phyloP scores from a whole-genome alignment of 1,284 basidiomycete genomes.

The Stygiomarasmius scandens region DNA sequence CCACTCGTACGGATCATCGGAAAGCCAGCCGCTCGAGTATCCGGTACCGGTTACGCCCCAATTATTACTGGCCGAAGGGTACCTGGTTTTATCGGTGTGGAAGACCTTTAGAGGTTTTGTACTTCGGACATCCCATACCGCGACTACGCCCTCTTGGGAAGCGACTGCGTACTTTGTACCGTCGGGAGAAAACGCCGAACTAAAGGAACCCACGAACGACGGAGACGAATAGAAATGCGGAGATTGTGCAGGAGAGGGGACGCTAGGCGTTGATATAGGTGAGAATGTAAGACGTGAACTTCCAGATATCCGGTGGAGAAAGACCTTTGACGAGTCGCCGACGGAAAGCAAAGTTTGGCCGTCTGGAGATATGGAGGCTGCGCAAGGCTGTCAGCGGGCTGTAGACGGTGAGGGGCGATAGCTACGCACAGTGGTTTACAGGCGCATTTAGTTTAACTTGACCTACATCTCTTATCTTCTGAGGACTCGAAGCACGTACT shows the following conservation, averaged over 20 bases:
- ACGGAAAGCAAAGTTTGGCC: slow-evolving; percentile 83
- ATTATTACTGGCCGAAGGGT: slow-evolving; percentile 38
- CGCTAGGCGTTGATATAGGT: slow-evolving; percentile 55
- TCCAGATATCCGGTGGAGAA: slow-evolving; percentile 71
- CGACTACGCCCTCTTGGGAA: slow-evolving; percentile 83
- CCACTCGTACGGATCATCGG: slow-evolving; percentile 70
- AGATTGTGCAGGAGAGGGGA: slow-evolving; percentile 53
- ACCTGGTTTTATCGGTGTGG: slow-evolving; percentile 52
- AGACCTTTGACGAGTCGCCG: slow-evolving; percentile 83
- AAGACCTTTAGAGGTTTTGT: slow-evolving; percentile 70
- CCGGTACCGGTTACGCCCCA: slow-evolving; percentile 32
- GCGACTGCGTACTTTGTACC: slow-evolving; percentile 85
- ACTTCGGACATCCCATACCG: slow-evolving; percentile 79
- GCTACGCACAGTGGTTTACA: slow-evolving; percentile 46
- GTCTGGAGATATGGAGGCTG: slow-evolving; percentile 84
- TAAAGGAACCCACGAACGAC: slow-evolving; percentile 75
- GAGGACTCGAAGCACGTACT: slow-evolving; percentile 44
- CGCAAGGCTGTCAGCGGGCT: slow-evolving; percentile 13
- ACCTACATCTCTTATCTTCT: slow-evolving; percentile 55
- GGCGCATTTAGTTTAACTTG: slow-evolving; percentile 65
- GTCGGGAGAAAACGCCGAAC: slow-evolving; percentile 79
- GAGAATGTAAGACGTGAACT: slow-evolving; percentile 58
- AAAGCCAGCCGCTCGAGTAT: slow-evolving; percentile 48
- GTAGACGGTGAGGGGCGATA: slow-evolving; percentile 14
- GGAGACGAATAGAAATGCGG: slow-evolving; percentile 38